Evolutionary conservation across 2,329 filamentous ascomycete genomes (phyloP).

Genomic region (Aspergillus transmontanensis): DNA sequence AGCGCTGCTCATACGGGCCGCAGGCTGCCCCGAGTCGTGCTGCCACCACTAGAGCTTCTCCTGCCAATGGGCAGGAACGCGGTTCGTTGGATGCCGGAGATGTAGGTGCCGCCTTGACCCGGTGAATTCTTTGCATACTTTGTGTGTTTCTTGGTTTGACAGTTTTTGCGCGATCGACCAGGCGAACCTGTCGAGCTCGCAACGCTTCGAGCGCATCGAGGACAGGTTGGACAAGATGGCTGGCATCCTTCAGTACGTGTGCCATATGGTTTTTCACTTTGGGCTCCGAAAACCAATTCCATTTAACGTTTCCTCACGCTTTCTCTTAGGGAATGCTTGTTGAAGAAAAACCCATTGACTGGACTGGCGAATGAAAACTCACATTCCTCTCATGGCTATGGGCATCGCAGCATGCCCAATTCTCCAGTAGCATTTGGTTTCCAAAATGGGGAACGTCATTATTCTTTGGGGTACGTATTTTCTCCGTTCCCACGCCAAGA

Average conservation of each 20-base stretch:
- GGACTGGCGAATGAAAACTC: not conserved
- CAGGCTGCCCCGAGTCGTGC: conserved; percentile 10
- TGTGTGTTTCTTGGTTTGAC: not conserved
- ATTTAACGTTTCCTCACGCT: not conserved
- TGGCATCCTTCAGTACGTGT: conserved; percentile 21
- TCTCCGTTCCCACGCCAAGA: not conserved
- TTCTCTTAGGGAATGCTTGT: conserved; percentile 15
- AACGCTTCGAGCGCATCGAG: conserved; percentile 25
- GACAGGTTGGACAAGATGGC: conserved; percentile 25
- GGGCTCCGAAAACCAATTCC: too few relatives aligned
- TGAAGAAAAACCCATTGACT: conserved; percentile 4
- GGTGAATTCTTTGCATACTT: too few relatives aligned
- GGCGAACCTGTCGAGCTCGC: conserved; percentile 8
- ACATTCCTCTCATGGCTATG: not conserved
- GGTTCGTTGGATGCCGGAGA: not conserved
- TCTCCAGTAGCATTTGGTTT: not conserved
- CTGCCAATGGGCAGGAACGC: not conserved
- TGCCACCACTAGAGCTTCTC: not conserved
- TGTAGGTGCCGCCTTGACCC: not conserved
- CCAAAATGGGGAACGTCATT: not conserved
- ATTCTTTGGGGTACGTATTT: not conserved
- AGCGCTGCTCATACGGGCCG: conserved; percentile 23
- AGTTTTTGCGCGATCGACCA: not conserved
- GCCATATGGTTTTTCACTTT: not conserved
- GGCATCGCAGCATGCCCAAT: not conserved